A percentile compares a stretch with the other conserved stretches of the same genome.
These are phyloP conservation scores for Karstenula rhodostoma DNA, from an alignment of 2,329 filamentous ascomycete genomes.

Conservation along the genomic window DNA sequence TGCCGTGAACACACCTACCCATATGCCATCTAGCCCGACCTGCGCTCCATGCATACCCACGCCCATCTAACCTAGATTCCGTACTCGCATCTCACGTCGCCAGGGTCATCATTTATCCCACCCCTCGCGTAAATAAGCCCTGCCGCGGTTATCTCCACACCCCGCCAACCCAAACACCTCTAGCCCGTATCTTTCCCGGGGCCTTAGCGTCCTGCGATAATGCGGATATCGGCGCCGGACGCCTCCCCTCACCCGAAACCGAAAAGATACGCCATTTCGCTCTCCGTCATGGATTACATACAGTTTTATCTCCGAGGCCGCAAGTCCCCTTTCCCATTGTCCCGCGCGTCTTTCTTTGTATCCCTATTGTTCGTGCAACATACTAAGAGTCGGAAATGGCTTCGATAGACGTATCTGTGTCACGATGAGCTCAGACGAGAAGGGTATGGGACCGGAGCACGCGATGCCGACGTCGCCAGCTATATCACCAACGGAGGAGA, in stretches of 20 bases:
- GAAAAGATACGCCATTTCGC: background rate
- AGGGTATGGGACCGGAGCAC: too few species aligned
- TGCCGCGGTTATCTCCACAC: background rate
- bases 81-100: too few species aligned
- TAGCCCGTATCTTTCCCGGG: background rate
- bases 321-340: background rate
- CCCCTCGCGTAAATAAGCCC: background rate
- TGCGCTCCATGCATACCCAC: too few species aligned
- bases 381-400: constrained; percentile 5
- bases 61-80: too few species aligned
- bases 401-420: background rate
- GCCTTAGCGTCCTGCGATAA: background rate
- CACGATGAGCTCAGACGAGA: constrained; percentile 1
- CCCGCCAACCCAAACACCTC: background rate
- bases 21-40: too few species aligned
- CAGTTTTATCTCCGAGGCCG: background rate
- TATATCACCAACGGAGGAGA: background rate
- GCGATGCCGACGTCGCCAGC: background rate
- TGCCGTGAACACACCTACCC: too few species aligned
- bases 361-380: background rate
- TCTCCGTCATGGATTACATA: constrained; percentile 6
- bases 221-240: background rate
- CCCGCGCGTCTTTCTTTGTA: background rate
- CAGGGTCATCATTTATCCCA: background rate
- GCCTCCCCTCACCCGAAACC: constrained; percentile 1